Conservation (phyloP, 1,284 basidiomycete species). For the Pholiota adiposa region DNA sequence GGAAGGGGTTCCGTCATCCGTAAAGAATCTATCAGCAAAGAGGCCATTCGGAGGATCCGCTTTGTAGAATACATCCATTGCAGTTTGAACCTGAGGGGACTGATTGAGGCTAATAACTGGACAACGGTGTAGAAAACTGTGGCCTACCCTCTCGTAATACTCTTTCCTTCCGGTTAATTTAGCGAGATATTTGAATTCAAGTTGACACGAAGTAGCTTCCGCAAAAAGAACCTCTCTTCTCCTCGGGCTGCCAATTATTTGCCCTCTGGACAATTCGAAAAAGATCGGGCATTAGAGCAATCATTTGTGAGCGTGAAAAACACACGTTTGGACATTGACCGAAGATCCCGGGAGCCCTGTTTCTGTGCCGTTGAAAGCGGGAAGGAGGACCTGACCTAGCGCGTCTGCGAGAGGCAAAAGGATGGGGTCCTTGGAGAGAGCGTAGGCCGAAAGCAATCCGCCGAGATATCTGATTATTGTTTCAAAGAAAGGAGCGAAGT, state of each 20-base stretch:
- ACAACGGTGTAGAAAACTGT: no score
- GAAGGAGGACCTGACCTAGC: conserved; percentile 51
- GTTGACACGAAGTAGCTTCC: conserved; percentile 57
- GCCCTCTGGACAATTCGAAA: conserved; percentile 3
- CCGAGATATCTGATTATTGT: conserved; percentile 80
- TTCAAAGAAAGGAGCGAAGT: conserved; percentile 67
- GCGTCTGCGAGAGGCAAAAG: conserved; percentile 56
- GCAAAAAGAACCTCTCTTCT: conserved; percentile 35
- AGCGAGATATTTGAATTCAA: conserved; percentile 69
- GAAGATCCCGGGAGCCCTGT: conserved; percentile 54
- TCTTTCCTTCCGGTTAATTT: conserved; percentile 58
- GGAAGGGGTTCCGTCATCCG: conserved; percentile 38
- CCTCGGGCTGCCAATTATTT: conserved; percentile 8
- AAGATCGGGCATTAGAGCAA: not conserved
- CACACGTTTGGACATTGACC: conserved; percentile 44
- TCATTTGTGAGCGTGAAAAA: not conserved
- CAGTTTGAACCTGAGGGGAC: conserved; percentile 44
- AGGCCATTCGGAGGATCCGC: conserved; percentile 43
- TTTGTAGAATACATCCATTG: conserved; percentile 52
- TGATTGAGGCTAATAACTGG: no score
- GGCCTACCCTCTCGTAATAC: conserved; percentile 54
- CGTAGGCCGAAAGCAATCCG: conserved; percentile 72
- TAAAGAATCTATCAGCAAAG: conserved; percentile 47
- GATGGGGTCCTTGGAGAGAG: conserved; percentile 62
- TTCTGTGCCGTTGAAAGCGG: conserved; percentile 50